Evolutionary conservation across 23 red algal species (phyloP).

Genomic region (Gracilaria caudata): DNA sequence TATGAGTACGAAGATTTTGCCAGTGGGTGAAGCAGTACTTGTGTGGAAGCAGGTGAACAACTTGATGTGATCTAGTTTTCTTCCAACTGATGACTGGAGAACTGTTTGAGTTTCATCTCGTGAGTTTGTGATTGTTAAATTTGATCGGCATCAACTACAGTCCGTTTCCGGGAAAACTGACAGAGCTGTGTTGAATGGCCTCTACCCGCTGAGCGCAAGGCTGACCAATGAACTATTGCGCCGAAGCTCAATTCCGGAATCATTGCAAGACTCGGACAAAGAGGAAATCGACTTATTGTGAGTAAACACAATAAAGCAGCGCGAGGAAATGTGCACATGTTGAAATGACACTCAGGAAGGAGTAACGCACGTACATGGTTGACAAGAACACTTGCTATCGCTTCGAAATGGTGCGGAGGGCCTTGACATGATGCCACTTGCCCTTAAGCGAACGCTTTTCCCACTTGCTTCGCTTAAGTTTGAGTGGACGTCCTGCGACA

Average conservation of each 20-base stretch:
- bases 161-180: too few relatives aligned
- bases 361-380: slow-evolving; percentile 8
- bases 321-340: neutral
- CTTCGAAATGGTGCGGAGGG: slow-evolving; percentile 49
- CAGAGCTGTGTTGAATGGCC: too few relatives aligned
- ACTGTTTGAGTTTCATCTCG: too few relatives aligned
- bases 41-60: neutral
- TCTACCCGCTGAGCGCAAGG: too few relatives aligned
- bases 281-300: neutral
- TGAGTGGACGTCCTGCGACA: slow-evolving; percentile 78
- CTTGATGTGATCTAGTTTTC: neutral
- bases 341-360: neutral
- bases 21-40: neutral
- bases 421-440: slow-evolving; percentile 65
- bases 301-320: slow-evolving; percentile 2
- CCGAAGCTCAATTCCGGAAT: neutral
- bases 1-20: slow-evolving; percentile 19
- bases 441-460: slow-evolving; percentile 70
- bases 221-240: neutral
- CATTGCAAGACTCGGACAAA: neutral
- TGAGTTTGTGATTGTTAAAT: too few relatives aligned
- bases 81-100: too few relatives aligned
- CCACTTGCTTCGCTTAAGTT: slow-evolving; percentile 81
- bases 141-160: too few relatives aligned
- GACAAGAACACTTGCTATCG: neutral